Evolutionary conservation across 2,329 filamentous ascomycete genomes (phyloP), one percentile per base, ranked within the genome.

Genomic region (Cordyceps tenuipes): DNA sequence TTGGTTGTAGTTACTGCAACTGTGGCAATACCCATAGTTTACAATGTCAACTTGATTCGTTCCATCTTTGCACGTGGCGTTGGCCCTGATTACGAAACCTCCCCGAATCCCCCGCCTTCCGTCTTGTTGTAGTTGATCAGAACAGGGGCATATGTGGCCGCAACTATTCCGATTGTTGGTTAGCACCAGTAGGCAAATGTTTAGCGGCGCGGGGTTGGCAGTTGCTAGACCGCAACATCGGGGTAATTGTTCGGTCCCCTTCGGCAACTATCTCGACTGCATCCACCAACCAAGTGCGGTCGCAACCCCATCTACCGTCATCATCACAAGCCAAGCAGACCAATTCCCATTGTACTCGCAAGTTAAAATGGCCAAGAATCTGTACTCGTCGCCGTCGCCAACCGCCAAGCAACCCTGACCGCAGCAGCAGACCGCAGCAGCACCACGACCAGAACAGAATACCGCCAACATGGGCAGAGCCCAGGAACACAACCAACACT

Each of bases 241-340:
- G 51, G 51, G 21, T 21, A 53, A 53, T 26, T 43, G 15, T 29
- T 53, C 36, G 51, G 36, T 36, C 51, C 19, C 36, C 15, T 13
- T 53, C 51, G 51, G 51, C 36, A 43, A 31, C n/a, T 17, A 5
- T 13, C 34, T 17, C 15, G 48, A 29, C 29, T 3, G 29, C 29
- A 29, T 29, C 29, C 34, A n/a, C 78, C 86, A 56, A 92, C 12
- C 9, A 12, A 41, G 9, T 21, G 19, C 19, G 3, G 7, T 41
- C 9, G 23, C 3, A n/a, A 5, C 8, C 29, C 29, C 29, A 29
- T 29, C n/a, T 19, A 10, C 23, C 43, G 3, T n/a, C 17, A 10
- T 46, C 43, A 7, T n/a, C 39, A 43, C 39, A n/a, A 43, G 39
- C 39, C 39, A 43, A n/a, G 39, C 13, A 43, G 29, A 29, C 3